Evolutionary conservation across 345 rosid genomes (phyloP), one percentile per base, ranked within the genome.

Genomic region (Cardamine resedifolia): DNA sequence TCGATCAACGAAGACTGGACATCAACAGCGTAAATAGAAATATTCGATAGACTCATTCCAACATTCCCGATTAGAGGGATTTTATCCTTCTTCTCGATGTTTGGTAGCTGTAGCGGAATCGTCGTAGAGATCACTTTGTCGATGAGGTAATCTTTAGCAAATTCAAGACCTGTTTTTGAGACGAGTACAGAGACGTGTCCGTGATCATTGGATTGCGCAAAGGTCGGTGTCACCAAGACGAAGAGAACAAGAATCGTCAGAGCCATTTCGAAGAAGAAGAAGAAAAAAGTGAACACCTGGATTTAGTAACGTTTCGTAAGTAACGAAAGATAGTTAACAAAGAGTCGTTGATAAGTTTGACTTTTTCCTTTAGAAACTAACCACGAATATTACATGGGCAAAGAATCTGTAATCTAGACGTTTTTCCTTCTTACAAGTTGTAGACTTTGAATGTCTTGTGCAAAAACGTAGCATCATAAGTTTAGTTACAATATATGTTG

Each of bases 51-150:
- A 80, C 78, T 78, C 62, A 89, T 52, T 15, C 34, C 52, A 26
- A 85, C 94, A 67, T 71, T 83, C 27, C 97, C 97, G 36, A 91
- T 15, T 11, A 87, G 44, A 51, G 88, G 91, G 77, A 91, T 84
- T 61, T 77, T 84, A 65, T 74, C 75, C 18, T 86, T 56, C 75
- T 82, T 89, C 72, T 83, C 82, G 16, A 86, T 83, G 44, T 79
- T 81, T 0, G 85, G 75, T 44, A 89, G 73, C 47, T 75, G 77
- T 79, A 89, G 86, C 31, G 96, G 94, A 70, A 89, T 58, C 33
- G 89, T 80, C 4, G 88, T 81, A 43, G 88, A 78, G 8, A 84
- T 47, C n/a, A 88, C 90, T 80, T 79, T 73, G 56, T 71, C 30
- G 47, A 89, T 67, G 23, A 89, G 78, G 62, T 78, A 68, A 70